Base-by-base conservation (phyloP, 2,329 filamentous ascomycete species). In the Botrytis squamosa region DNA sequence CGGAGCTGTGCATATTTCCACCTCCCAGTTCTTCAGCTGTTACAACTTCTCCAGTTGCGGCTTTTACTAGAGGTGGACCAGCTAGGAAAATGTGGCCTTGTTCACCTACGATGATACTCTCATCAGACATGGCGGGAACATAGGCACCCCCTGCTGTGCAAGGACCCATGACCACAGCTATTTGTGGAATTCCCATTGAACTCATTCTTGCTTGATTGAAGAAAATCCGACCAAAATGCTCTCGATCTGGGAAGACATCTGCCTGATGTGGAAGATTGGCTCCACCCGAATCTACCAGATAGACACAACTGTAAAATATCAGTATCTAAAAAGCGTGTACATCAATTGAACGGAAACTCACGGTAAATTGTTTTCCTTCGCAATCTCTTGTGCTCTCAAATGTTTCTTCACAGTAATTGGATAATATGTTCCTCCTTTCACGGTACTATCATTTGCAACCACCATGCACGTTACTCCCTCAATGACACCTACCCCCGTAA, bases 371-470 rank as follows among this genome's bases (percentile, higher is more conserved):
- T 98, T 98, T 82, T 98, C 93, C 77, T 93, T 89, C 0, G 95
- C 95, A 76, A 98, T 92, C 42, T 92, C 91, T 83, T 99, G 96
- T 7, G 95, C 95, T 75, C 95, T 90, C 25, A 98, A 86, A 83
- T 98, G 96, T 86, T 99, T 99, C 86, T 98, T 98, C 74, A 98
- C 93, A 0, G 95, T 99, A 78, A 98, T 94, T 1, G 95, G 95
- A 81, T 95, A 98, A 84, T 99, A 99, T 2, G 95, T 97, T 38
- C 95, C 95, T 70, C 95, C 95, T 84, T 98, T 99, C 80, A 98
- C 95, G 29, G 95, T 98, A 84, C 93, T 97, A 82, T 98, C 95
- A 82, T 98, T 98, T 74, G 94, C 95, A 68, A 98, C 93, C 78
- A 98, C 93, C 85, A 98, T 92, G 82, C 95, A 98, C 59, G 91